Evolutionary conservation across 2,329 filamentous ascomycete species (phyloP), one percentile per base, ranked within the genome.

Genomic region (Ampelomyces quisqualis): DNA sequence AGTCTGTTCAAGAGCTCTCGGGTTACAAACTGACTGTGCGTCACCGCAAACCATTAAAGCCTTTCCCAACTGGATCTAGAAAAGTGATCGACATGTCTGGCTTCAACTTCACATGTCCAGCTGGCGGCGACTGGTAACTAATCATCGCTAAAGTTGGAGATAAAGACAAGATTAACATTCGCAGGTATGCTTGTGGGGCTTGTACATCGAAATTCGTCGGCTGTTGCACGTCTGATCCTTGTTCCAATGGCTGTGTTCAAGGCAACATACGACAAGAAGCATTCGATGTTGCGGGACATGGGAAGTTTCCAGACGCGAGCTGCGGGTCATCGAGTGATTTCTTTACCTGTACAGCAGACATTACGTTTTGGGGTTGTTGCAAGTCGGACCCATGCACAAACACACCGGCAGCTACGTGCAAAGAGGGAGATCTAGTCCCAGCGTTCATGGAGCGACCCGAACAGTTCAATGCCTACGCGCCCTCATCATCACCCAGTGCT

Each of bases 331-430:
- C 45, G 7, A 58, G 50, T 37, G 24, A 43, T 4, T 73, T 71
- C 54, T 73, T 51, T 36, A 70, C 66, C 2, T 73, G 69, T 49
- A 34, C 27, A 11, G 20, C 40, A 20, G 52, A 40, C 14, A 28
- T 14, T 6, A 54, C 58, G 0, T 71, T 71, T 43, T 57, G 67
- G 45, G 69, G 70, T 8, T 73, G 70, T 49, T 72, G 71, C 48
- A 61, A 55, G 22, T 49, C 44, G 1, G 57, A 68, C 33, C 58
- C 70, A 11, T 73, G 71, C 45, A 43, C 47, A 8, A 34, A 41
- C 26, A 46, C 38, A 10, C 44, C 49, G 19, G 34, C 33, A 11
- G 27, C 43, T 18, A 39, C 40, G 24, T 73, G 70, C 45, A 40
- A 55, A 4, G 30, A 41, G 7, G 55, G 36, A 0, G 54, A 65